A percentile compares a stretch with the other conserved stretches of the same genome.
Evolutionary conservation across 2,329 filamentous ascomycete genomes (phyloP).

Genomic region (Cercospora berteroae): DNA sequence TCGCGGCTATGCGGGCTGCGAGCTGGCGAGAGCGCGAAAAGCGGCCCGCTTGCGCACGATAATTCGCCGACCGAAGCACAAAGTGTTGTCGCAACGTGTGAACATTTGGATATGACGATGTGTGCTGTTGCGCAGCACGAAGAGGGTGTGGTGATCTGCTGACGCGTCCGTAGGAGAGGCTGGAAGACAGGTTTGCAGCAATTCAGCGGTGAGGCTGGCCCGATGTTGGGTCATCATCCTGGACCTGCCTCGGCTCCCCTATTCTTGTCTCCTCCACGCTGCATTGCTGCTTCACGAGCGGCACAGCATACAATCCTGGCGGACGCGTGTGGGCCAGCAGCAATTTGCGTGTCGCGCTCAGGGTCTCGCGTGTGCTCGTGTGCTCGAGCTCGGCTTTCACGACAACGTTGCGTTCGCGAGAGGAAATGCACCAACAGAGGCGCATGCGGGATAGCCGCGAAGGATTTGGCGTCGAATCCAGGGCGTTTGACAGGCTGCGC

Average conservation of each 20-base stretch:
- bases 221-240: not conserved
- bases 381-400: not conserved
- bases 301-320: not conserved
- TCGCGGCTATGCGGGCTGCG: conserved; percentile 4
- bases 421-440: not conserved
- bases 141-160: conserved; percentile 9
- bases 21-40: conserved; percentile 1
- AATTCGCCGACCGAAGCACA: conserved; percentile 7
- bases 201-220: not conserved
- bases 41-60: not conserved
- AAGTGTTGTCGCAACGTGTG: not conserved
- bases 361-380: not conserved
- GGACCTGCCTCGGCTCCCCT: not conserved
- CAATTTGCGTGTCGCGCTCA: not conserved
- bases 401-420: not conserved
- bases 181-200: not conserved
- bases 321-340: not conserved
- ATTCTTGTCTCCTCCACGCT: not conserved
- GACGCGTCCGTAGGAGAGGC: not conserved
- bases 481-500: not conserved
- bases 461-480: not conserved
- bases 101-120: not conserved
- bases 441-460: conserved; percentile 1
- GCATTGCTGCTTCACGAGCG: not conserved
- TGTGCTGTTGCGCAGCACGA: not conserved